phyloP scores from a whole-genome alignment of 192 early-diverging fungal genomes.

The Coemansia sp. region DNA sequence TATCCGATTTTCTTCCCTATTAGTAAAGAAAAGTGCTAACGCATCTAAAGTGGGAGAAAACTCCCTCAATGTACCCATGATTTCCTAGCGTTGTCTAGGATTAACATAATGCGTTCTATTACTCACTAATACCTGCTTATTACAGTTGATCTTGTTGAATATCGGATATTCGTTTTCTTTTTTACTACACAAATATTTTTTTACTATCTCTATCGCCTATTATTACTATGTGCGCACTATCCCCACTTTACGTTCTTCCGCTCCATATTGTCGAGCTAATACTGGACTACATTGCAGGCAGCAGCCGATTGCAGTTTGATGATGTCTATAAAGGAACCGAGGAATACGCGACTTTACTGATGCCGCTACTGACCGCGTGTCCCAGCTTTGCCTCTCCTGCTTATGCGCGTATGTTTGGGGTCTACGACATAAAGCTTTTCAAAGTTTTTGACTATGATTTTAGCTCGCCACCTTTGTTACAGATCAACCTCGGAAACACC shows the following conservation, averaged over 20 bases:
- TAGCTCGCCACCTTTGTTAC: background rate
- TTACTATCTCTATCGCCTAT: too few relatives aligned
- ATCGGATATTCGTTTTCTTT: too few relatives aligned
- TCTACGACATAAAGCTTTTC: background rate
- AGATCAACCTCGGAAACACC: background rate
- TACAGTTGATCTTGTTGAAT: too few relatives aligned
- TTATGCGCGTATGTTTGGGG: background rate
- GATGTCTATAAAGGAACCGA: background rate
- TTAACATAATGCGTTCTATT: too few relatives aligned
- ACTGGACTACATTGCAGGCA: background rate
- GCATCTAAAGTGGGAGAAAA: too few relatives aligned
- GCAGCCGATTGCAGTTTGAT: background rate
- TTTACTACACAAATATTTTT: too few relatives aligned
- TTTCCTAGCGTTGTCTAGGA: too few relatives aligned
- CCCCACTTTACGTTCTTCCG: background rate
- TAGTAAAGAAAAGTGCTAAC: too few relatives aligned
- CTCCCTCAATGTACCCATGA: too few relatives aligned
- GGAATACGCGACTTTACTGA: background rate
- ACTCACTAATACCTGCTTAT: too few relatives aligned
- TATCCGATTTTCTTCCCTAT: too few relatives aligned
- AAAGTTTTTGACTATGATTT: background rate
- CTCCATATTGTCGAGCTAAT: background rate
- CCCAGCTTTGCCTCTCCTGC: background rate
- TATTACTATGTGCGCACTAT: background rate
- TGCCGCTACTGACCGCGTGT: background rate